phyloP scores from a whole-genome alignment of 371 early-diverging fungal species.

The Mortierella polycephala region DNA sequence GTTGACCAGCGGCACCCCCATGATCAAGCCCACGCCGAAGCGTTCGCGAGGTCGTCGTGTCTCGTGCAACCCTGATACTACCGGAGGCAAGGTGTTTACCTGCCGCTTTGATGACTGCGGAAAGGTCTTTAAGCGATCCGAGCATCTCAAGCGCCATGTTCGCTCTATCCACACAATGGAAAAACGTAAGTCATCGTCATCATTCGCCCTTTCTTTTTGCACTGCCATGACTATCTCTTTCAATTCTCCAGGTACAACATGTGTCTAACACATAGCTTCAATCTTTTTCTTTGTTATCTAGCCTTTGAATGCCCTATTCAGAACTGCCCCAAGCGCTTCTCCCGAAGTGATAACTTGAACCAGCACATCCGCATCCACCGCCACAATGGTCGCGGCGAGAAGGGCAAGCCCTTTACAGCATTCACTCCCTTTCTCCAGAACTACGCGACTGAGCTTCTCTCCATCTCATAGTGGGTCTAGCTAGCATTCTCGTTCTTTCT shows the following conservation, averaged over 20 bases:
- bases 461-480: constrained; percentile 2
- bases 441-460: constrained; percentile 38
- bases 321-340: constrained; percentile 85
- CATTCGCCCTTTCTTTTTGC: background rate
- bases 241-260: background rate
- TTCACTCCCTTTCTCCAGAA: constrained; percentile 45
- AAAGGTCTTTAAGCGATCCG: constrained; percentile 83
- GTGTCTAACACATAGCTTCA: background rate
- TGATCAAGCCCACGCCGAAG: constrained; percentile 56
- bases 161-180: constrained; percentile 71
- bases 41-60: constrained; percentile 70
- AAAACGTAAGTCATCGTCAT: constrained; percentile 58
- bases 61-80: constrained; percentile 61
- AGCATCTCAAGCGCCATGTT: constrained; percentile 86
- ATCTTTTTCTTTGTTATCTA: constrained; percentile 14
- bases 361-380: constrained; percentile 78
- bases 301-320: constrained; percentile 74
- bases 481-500: background rate
- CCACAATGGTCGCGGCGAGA: constrained; percentile 57
- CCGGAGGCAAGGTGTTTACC: constrained; percentile 61
- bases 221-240: too few species aligned
- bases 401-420: constrained; percentile 34
- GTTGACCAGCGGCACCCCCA: constrained; percentile 18
- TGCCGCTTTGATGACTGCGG: constrained; percentile 73
- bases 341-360: constrained; percentile 86